phyloP scores from a whole-genome alignment of 352 stramenopile species.

The Pythium guiyangense region DNA sequence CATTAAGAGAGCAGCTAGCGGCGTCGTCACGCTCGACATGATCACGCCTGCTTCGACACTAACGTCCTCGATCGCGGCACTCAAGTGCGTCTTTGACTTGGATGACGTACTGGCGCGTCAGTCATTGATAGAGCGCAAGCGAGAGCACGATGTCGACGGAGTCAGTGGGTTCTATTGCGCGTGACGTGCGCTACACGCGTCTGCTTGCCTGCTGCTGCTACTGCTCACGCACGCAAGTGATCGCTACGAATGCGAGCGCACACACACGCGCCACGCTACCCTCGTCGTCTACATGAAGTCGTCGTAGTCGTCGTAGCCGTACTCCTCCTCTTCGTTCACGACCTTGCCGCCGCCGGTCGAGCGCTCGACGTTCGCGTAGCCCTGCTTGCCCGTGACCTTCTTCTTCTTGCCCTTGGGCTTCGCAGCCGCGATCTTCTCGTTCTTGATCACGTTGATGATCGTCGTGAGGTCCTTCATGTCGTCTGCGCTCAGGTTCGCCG shows the following conservation, averaged over 20 bases:
- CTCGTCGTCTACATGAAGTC: constrained; percentile 84
- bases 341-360: constrained; percentile 32
- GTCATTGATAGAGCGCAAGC: too few species aligned
- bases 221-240: too few species aligned
- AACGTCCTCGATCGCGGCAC: constrained; percentile 8
- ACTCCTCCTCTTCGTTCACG: constrained; percentile 37
- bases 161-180: too few species aligned
- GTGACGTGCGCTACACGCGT: too few species aligned
- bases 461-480: constrained; percentile 87
- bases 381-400: constrained; percentile 72
- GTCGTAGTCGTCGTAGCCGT: constrained; percentile 80
- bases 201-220: too few species aligned
- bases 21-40: neutral
- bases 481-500: constrained; percentile 70
- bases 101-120: too few species aligned
- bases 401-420: constrained; percentile 88
- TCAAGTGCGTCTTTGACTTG: neutral
- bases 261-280: too few species aligned
- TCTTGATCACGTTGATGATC: constrained; percentile 86
- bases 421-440: constrained; percentile 78
- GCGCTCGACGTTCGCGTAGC: constrained; percentile 79
- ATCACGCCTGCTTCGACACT: constrained; percentile 9
- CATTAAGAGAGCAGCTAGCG: neutral
- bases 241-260: too few species aligned
- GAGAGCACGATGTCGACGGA: too few species aligned